Base-by-base conservation (phyloP, 164 flowering plant genomes). In the Liriodendron chinense region DNA sequence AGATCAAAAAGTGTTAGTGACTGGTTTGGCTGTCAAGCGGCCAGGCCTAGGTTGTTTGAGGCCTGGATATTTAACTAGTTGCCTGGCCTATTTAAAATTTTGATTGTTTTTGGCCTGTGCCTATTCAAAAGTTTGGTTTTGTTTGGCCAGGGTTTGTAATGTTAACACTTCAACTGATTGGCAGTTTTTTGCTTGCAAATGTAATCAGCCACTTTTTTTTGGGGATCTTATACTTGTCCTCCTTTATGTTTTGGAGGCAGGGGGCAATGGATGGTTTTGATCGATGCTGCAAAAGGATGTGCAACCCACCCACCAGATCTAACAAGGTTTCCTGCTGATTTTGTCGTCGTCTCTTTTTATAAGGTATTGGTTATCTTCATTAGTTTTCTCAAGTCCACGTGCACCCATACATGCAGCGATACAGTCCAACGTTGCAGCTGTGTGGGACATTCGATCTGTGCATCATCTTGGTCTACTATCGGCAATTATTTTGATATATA, bases 231-330 rank as follows among this genome's bases (percentile, higher is more conserved):
- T 53, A 12, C 59, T 53, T 53, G 2, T 67, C 26, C 64, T 49
- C 1, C 12, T 74, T 56, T 12, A 59, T 82, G 66, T 71, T 70
- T 62, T 56, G 13, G 74, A 61, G 50, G 68, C 82, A 92, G 95
- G 83, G 90, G 94, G 8, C 72, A 57, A 24, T 96, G 98, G 97
- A 87, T 91, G 92, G 94, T 92, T 64, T 82, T 96, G 85, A 85
- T 96, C 82, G 99, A 96, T 92, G 99, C 98, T 83, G 99, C 99
- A 72, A 96, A 96, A 83, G 99, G 98, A 77, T 88, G 88, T 88
- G 82, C 92, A 1, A 94, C 99, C 61, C 80, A 82, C 24, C 95
- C 97, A 68, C 98, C 94, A 4, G 90, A 96, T 85, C 83, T 96
- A 65, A 82, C 97, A 2, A 81, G 74, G 74, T 87, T 83, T 79